A percentile compares a stretch with the other conserved stretches of the same genome.
Conservation (phyloP, 495 filamentous ascomycete genomes). For the Xylaria palmicola region DNA sequence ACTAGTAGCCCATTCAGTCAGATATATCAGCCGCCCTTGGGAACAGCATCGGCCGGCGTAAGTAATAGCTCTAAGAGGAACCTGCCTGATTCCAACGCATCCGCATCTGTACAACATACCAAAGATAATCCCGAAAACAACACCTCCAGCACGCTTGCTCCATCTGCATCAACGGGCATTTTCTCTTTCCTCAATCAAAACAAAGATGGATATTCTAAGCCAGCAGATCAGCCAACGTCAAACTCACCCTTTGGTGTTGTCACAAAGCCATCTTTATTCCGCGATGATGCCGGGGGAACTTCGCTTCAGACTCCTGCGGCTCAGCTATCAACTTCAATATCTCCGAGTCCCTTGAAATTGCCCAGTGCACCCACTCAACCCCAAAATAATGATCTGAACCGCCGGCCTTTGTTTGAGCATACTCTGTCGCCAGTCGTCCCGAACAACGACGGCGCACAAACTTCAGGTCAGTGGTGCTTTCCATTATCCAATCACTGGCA, state of each 20-base stretch:
- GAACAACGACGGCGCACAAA: background rate
- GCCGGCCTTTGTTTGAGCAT: background rate
- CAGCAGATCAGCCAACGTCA: background rate
- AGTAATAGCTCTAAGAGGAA: background rate
- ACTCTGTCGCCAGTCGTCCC: background rate
- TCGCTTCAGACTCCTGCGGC: background rate
- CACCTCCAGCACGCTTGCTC: background rate
- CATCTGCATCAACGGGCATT: background rate
- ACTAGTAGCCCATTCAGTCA: background rate
- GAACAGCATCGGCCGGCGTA: background rate
- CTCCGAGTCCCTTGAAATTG: background rate
- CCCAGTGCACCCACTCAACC: background rate
- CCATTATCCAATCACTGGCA: background rate
- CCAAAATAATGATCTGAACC: background rate
- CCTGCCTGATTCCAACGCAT: background rate
- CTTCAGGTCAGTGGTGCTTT: background rate
- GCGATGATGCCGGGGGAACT: background rate
- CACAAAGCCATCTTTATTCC: background rate
- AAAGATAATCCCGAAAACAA: background rate
- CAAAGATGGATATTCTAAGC: background rate
- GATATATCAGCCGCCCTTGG: background rate
- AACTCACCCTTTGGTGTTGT: background rate
- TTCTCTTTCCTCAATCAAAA: background rate
- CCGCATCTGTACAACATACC: background rate
- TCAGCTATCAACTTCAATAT: background rate